Evolutionary conservation across 257 asterid genomes (phyloP).

Genomic region (Mentha longifolia): DNA sequence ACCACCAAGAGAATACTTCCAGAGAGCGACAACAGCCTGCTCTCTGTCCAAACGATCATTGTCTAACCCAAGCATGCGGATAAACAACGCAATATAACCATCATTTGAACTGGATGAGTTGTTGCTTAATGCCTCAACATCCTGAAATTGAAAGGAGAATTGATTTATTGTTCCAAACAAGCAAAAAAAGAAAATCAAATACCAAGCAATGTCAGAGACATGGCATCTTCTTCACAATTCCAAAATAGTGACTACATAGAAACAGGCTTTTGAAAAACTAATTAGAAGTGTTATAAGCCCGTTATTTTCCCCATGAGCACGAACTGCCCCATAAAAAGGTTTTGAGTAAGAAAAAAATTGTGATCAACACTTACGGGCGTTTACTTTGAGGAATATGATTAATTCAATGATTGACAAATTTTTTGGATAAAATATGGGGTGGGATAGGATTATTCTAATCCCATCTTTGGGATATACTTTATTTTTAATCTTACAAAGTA

Average conservation of each 20-base stretch:
- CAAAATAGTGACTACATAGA: neutral
- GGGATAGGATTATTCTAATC: too few species aligned
- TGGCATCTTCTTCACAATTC: neutral
- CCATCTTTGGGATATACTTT: too few species aligned
- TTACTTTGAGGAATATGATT: too few species aligned
- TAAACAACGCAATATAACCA: constrained; percentile 61
- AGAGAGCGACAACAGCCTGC: constrained; percentile 72
- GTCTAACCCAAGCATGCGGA: constrained; percentile 88
- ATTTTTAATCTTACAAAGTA: too few species aligned
- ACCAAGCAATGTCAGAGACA: constrained; percentile 6
- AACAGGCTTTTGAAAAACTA: neutral
- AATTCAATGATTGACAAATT: too few species aligned
- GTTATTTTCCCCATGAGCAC: neutral
- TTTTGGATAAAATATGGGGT: too few species aligned
- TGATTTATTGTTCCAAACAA: constrained; percentile 7
- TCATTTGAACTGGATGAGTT: constrained; percentile 51
- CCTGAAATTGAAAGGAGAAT: constrained; percentile 49
- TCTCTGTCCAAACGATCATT: constrained; percentile 78
- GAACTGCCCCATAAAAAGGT: neutral
- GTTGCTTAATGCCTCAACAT: constrained; percentile 42
- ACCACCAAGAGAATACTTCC: constrained; percentile 88
- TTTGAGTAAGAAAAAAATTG: neutral
- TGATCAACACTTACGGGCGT: neutral
- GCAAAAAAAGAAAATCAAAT: constrained; percentile 10
- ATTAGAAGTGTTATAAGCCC: constrained; percentile 6